These are phyloP conservation scores for Dryas alaskensis DNA, from an alignment of 306 rosid genomes.

Conservation along the genomic window DNA sequence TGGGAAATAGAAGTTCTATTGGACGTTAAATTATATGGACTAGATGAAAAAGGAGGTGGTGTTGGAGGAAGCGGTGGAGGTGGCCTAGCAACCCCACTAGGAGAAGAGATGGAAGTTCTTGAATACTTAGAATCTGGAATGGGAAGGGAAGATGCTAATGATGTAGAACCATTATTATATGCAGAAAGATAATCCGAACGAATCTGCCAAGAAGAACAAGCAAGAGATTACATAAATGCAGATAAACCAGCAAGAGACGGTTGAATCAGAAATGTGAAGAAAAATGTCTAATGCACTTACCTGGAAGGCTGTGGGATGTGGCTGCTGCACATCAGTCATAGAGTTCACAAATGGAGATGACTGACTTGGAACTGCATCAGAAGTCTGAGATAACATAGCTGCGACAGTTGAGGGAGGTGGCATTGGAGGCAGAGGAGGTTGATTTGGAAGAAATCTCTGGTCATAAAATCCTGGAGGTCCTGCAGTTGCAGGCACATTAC, in stretches of 20 bases:
- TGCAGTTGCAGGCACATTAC: constrained; percentile 47
- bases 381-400: constrained; percentile 54
- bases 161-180: constrained; percentile 48
- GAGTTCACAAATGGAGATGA: constrained; percentile 59
- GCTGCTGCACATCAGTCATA: constrained; percentile 57
- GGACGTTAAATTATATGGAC: constrained; percentile 58
- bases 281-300: constrained; percentile 34
- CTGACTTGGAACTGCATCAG: constrained; percentile 61
- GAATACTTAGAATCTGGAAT: constrained; percentile 16
- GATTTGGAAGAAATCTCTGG: constrained; percentile 68
- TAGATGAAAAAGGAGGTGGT: constrained; percentile 82
- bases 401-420: constrained; percentile 77
- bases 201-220: constrained; percentile 48
- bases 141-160: not conserved
- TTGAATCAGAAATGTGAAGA: constrained; percentile 14
- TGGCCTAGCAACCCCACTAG: constrained; percentile 68
- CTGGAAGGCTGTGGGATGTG: constrained; percentile 47
- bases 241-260: constrained; percentile 16
- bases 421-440: constrained; percentile 96
- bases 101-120: constrained; percentile 60
- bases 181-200: constrained; percentile 65
- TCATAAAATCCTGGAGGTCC: constrained; percentile 82
- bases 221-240: constrained; percentile 10
- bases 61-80: constrained; percentile 98
- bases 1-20: constrained; percentile 56